phyloP scores from a whole-genome alignment of 352 stramenopile genomes.

The Pythium coloratum region DNA sequence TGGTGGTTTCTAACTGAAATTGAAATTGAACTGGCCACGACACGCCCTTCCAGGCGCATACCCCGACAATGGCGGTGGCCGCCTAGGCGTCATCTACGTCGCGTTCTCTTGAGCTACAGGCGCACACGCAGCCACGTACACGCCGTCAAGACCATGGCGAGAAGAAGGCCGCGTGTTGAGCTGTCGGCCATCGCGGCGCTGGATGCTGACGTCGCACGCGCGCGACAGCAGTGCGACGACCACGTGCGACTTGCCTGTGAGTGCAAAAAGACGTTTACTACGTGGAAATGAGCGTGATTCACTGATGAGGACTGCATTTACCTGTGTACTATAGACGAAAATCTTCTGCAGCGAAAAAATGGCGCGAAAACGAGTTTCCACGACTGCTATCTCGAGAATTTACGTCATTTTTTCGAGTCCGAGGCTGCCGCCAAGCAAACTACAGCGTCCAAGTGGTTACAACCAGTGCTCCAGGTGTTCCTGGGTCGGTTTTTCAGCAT shows the following conservation, averaged over 20 bases:
- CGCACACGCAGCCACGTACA: not conserved
- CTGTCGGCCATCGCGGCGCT: conserved; percentile 22
- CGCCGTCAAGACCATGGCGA: conserved; percentile 1
- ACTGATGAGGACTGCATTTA: not conserved
- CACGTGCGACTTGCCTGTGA: conserved; percentile 16
- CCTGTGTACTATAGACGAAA: conserved; percentile 1
- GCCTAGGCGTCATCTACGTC: not conserved
- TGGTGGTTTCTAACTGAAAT: not conserved
- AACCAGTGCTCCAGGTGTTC: conserved; percentile 7
- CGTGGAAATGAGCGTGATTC: not conserved
- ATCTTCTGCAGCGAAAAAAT: not conserved
- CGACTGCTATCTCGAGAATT: conserved; percentile 20
- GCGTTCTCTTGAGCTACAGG: not conserved
- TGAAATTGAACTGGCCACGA: not conserved
- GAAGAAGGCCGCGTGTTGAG: conserved; percentile 12
- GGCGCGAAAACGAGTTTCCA: conserved; percentile 6
- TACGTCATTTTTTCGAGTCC: conserved; percentile 15
- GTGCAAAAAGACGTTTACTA: not conserved
- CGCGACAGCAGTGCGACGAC: conserved; percentile 12
- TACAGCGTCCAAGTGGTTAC: not conserved
- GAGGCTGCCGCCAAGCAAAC: not conserved
- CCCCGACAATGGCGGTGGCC: not conserved
- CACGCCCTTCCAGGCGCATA: not conserved
- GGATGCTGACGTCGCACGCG: conserved; percentile 16
- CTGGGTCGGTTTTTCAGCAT: conserved; percentile 8